Conservation (phyloP, 176 grass and related monocot genomes). For the Eragrostis nindensis region DNA sequence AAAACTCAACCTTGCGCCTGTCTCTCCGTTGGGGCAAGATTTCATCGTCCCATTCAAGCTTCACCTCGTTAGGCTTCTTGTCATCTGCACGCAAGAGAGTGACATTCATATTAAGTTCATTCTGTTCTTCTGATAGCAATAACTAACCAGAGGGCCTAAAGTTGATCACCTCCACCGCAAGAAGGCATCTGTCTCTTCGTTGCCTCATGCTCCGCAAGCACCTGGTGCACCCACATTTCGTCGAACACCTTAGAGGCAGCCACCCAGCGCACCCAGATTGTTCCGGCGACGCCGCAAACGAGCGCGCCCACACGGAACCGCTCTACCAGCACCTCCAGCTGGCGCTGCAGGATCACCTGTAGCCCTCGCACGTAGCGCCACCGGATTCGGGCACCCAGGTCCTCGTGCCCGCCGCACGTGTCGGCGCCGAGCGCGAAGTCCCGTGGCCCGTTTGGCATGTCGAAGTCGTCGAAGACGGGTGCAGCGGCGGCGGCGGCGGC, state of each 20-base stretch:
- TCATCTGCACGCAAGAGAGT: constrained; percentile 43
- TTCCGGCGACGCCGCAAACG: constrained; percentile 55
- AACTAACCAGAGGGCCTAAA: constrained; percentile 20
- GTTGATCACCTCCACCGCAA: constrained; percentile 10
- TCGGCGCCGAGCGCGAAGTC: constrained; percentile 44
- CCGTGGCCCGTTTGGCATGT: constrained; percentile 33
- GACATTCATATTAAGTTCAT: background rate
- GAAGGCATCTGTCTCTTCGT: background rate
- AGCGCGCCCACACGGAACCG: constrained; percentile 59
- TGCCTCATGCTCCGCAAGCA: constrained; percentile 41
- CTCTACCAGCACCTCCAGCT: constrained; percentile 76
- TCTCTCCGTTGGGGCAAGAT: constrained; percentile 24
- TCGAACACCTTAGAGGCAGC: constrained; percentile 64
- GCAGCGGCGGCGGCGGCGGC: background rate
- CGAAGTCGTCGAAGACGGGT: constrained; percentile 30
- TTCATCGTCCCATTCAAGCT: constrained; percentile 31
- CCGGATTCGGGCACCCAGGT: constrained; percentile 44
- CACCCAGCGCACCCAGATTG: constrained; percentile 66
- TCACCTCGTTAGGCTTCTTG: constrained; percentile 23
- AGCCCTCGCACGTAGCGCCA: constrained; percentile 65
- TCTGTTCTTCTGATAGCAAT: background rate
- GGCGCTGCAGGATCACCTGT: constrained; percentile 75
- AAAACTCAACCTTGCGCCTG: constrained; percentile 41
- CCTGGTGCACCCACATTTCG: constrained; percentile 48
- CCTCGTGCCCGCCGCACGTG: constrained; percentile 11